Evolutionary conservation across 805 yeast genomes (phyloP), one percentile per base, ranked within the genome.

Genomic region (Candida bentonensis): DNA sequence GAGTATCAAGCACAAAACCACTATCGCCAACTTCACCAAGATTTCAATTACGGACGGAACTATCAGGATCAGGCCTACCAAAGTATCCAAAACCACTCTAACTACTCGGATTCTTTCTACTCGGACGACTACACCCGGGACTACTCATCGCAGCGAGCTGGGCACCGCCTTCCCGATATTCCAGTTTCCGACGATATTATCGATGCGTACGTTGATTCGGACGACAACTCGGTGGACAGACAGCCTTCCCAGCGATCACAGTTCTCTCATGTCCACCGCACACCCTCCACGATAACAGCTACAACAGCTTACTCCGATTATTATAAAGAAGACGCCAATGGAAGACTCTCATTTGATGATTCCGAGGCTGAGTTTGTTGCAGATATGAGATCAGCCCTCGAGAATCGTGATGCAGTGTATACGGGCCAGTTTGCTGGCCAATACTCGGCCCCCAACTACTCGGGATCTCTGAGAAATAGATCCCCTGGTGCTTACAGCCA

Each of bases 221-320:
- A 30, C 7, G 36, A 30, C 20, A 13, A 25, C 7, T 30, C 36
- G 20, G 36, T 30, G 17, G 11, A 30, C 7, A 46, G 53, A 15
- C 42, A 36, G 36, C 45, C 50, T 21, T 34, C 39, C 17, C 22
- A 39, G 21, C 30, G 15, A 20, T 42, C 47, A 4, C 43, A 44
- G 15, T 30, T 30, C 20, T 30, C 36, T 30, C 36, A 30, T n/a
- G 48, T 45, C 15, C 45, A 42, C 7, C 45, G 48, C 3, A 42
- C 44, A 2, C 42, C 45, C 5, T 42, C 45, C 15, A 28, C 48
- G 3, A 45, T 30, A 11, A 30, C 36, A 9, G 17, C 36, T 17
- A 30, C 42, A 22, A 45, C 48, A 3, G 41, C 43, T 9, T 42
- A 45, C 23, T 45, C 48, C 17, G 36, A 30, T n/a, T 13, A 13